Base-by-base conservation (phyloP, 164 flowering plant genomes). In the Aristolochia contorta region DNA sequence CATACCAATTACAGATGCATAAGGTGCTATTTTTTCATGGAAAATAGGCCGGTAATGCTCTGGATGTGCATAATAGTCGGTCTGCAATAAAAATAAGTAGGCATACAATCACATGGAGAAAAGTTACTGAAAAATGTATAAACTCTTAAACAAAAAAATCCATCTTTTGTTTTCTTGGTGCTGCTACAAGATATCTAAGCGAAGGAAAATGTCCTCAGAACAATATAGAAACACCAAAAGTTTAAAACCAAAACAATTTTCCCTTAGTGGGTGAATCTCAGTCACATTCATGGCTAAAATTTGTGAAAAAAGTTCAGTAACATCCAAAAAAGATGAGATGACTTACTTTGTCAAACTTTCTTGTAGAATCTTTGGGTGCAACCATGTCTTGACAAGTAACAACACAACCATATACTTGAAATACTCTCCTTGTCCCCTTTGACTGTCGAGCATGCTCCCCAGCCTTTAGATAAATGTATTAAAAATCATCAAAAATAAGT, bases 1-100 rank as follows among this genome's bases (percentile, higher is more conserved):
- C 80, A 52, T 84, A 93, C 99, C 96, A 65, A 94, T 84, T 32
- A 89, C 90, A 73, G 99, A 89, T 67, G 99, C 85, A 79, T 82
- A 91, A n/a, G 97, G 97, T 20, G 96, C 97, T 61, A 94, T 71
- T 49, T 72, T 89, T 71, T 89, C 83, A 79, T 94, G 96, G 73
- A 94, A 94, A 78, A 84, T 59, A 15, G 99, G 91, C 32, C 57
- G 77, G 74, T 94, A 94, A 71, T 85, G 86, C 58, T 94, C 95
- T 49, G 97, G 96, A 78, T 87, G 96, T 51, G 89, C 82, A 77
- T 94, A 89, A 68, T 94, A 94, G 69, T 94, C 97, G 50, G 73
- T 87, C 99, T 93, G 90, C 58, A 76, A 57, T 9, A 57, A 45
- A 27, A 59, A 16, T 24, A 37, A 10, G 9, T 37, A 37, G 12